phyloP scores from a whole-genome alignment of 495 filamentous ascomycete genomes.

The Penicillium salamii region DNA sequence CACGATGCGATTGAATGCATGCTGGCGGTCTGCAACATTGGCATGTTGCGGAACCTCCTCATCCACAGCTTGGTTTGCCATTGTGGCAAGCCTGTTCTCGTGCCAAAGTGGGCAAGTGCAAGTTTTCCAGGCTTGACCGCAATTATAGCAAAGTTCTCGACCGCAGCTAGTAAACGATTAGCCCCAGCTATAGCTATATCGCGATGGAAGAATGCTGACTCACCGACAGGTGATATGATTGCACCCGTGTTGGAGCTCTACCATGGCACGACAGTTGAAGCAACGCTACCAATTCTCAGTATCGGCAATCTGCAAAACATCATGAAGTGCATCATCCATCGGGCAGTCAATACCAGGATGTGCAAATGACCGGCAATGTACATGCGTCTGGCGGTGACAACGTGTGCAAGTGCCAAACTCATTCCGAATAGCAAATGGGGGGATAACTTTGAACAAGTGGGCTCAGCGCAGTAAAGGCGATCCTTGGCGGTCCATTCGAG shows the following conservation, averaged over 20 bases:
- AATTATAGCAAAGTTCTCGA: conserved; percentile 13
- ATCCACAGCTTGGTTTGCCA: background rate
- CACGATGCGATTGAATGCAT: conserved; percentile 4
- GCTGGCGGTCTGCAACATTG: background rate
- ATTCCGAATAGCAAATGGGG: conserved; percentile 3
- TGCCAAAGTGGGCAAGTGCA: background rate
- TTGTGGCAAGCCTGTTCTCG: background rate
- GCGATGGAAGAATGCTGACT: too few species aligned
- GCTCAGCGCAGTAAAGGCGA: conserved; percentile 14
- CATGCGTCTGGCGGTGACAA: conserved; percentile 16
- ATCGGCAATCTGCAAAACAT: conserved; percentile 10
- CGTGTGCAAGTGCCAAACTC: conserved; percentile 10
- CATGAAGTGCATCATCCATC: conserved; percentile 13
- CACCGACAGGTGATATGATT: conserved; percentile 23
- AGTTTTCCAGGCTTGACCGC: conserved; percentile 1
- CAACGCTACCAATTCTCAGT: conserved; percentile 16
- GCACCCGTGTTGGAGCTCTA: conserved; percentile 15
- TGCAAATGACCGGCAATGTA: conserved; percentile 10
- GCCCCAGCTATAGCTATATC: too few species aligned
- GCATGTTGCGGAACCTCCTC: background rate
- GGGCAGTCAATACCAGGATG: conserved; percentile 21
- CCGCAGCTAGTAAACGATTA: conserved; percentile 10
- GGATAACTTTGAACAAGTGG: conserved; percentile 22
- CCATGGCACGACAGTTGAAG: conserved; percentile 15
- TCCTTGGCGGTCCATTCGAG: conserved; percentile 18